phyloP scores from a whole-genome alignment of 768 basidiomycete species.

The Grammothele lineata region DNA sequence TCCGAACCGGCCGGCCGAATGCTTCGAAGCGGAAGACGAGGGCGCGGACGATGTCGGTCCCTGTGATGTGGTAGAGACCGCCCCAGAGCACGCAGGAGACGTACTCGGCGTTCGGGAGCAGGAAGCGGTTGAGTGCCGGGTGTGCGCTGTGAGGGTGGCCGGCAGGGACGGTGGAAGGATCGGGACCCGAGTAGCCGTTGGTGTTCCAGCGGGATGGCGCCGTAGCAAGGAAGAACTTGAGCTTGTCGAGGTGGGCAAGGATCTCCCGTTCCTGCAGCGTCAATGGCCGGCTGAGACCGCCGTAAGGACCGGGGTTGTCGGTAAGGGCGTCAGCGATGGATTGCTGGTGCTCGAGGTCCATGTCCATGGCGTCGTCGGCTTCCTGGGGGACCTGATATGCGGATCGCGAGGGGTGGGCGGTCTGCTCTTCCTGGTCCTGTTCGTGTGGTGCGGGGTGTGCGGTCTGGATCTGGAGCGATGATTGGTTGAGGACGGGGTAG shows the following conservation, averaged over 20 bases:
- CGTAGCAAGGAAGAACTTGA: constrained; percentile 87
- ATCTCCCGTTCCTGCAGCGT: constrained; percentile 62
- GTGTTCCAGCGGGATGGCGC: constrained; percentile 73
- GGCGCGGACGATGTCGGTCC: constrained; percentile 94
- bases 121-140: constrained; percentile 80
- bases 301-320: constrained; percentile 10
- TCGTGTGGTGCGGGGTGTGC: constrained; percentile 17
- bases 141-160: constrained; percentile 53
- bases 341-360: constrained; percentile 2
- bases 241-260: constrained; percentile 70
- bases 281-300: constrained; percentile 50
- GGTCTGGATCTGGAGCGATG: constrained; percentile 25
- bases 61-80: constrained; percentile 89
- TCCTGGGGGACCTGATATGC: constrained; percentile 1
- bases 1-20: constrained; percentile 84
- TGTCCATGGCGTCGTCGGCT: not conserved
- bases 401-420: constrained; percentile 25
- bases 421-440: constrained; percentile 28
- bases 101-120: constrained; percentile 81
- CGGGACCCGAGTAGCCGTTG: constrained; percentile 17
- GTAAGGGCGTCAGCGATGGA: constrained; percentile 19
- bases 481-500: constrained; percentile 1
- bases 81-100: constrained; percentile 93
- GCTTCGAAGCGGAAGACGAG: constrained; percentile 93
- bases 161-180: constrained; percentile 21